A percentile compares a stretch with the other conserved stretches of the same genome.
Evolutionary conservation across 176 grass and related monocot genomes (phyloP).

Genomic region (Bromus sterilis): DNA sequence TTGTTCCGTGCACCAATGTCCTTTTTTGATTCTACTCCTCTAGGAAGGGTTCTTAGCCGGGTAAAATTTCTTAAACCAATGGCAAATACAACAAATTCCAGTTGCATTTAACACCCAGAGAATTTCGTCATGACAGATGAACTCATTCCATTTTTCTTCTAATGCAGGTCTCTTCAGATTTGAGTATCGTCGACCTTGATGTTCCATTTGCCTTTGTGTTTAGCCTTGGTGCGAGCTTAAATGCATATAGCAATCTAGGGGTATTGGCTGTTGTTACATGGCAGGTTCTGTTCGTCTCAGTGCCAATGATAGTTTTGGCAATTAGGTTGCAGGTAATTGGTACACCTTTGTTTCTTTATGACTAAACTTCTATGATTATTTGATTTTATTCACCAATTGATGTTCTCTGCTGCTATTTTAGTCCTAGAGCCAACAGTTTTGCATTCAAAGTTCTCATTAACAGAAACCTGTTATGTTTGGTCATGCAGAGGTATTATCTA

Average conservation of each 20-base stretch:
- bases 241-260: constrained; percentile 68
- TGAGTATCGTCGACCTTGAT: constrained; percentile 86
- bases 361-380: not conserved
- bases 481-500: constrained; percentile 78
- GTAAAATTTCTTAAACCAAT: constrained; percentile 39
- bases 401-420: constrained; percentile 6
- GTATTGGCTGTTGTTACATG: constrained; percentile 80
- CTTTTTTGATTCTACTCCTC: constrained; percentile 89
- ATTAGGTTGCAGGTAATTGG: constrained; percentile 65
- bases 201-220: constrained; percentile 64
- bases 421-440: not conserved
- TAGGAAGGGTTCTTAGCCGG: constrained; percentile 80
- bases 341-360: not conserved
- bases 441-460: not conserved
- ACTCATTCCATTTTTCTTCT: not conserved
- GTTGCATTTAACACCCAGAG: not conserved
- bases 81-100: not conserved
- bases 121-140: not conserved
- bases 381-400: not conserved
- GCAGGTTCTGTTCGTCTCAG: constrained; percentile 47
- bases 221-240: constrained; percentile 44
- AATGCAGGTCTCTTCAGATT: constrained; percentile 59
- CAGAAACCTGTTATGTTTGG: not conserved
- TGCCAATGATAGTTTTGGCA: constrained; percentile 53
- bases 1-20: constrained; percentile 78